Evolutionary conservation across 2,329 filamentous ascomycete species (phyloP).

Genomic region (Thermochaetoides dissita): DNA sequence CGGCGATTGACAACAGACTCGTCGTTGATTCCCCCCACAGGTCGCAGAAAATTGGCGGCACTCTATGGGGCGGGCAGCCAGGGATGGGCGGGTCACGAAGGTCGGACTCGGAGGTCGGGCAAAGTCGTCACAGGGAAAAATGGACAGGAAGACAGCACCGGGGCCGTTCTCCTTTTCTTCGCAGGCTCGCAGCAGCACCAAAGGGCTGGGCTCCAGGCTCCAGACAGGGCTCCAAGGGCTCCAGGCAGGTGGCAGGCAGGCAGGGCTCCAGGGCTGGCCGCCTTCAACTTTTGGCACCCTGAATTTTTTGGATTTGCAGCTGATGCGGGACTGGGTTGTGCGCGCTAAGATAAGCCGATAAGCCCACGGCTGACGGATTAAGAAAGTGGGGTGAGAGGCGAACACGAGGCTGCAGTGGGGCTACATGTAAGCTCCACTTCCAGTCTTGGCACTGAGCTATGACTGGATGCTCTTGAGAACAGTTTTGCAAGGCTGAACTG

Average conservation of each 20-base stretch:
- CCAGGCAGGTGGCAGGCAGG: too few species aligned
- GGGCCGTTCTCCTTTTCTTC: conserved; percentile 3
- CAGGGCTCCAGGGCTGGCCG: too few species aligned
- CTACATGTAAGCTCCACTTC: background rate
- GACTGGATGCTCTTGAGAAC: background rate
- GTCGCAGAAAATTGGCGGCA: conserved; percentile 12
- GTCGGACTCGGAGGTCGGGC: conserved; percentile 10
- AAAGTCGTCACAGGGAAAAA: conserved; percentile 8
- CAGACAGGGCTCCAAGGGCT: too few species aligned
- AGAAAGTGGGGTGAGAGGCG: conserved; percentile 1
- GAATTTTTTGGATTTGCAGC: conserved; percentile 20
- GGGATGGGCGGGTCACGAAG: conserved; percentile 11
- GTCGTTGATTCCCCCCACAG: background rate
- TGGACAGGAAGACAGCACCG: background rate
- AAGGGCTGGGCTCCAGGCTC: too few species aligned
- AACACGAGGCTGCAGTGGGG: conserved; percentile 7
- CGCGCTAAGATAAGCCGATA: conserved; percentile 40
- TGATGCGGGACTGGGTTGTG: conserved; percentile 35
- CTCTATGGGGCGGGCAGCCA: conserved; percentile 8
- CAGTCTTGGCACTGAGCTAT: conserved; percentile 4
- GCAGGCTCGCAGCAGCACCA: too few species aligned
- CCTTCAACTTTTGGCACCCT: too few species aligned
- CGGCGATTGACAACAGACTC: too few species aligned
- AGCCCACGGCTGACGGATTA: conserved; percentile 8
- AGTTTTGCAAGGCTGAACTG: conserved; percentile 23